Conservation (phyloP, 192 early-diverging fungal species). For the Gigaspora rosea region DNA sequence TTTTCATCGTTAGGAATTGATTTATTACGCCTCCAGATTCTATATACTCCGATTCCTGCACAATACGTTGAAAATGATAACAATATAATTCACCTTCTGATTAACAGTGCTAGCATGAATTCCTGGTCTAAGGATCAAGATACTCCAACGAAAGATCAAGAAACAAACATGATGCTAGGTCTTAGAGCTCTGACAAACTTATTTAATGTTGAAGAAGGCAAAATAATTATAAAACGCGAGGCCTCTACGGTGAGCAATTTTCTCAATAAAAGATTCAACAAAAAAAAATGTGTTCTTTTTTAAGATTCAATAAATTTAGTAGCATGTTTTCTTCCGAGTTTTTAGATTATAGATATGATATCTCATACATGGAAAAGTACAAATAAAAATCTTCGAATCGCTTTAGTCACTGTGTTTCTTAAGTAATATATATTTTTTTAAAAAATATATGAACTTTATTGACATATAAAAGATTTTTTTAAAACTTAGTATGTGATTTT, state of each 20-base stretch:
- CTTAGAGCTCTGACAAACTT: constrained; percentile 21
- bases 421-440: constrained; percentile 3
- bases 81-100: constrained; percentile 10
- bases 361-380: constrained; percentile 19
- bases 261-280: neutral
- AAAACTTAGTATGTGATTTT: neutral
- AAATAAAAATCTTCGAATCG: constrained; percentile 23
- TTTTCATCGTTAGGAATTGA: constrained; percentile 62
- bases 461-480: neutral
- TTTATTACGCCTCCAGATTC: constrained; percentile 69
- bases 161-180: constrained; percentile 25
- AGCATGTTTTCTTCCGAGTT: neutral
- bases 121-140: neutral
- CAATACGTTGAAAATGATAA: neutral
- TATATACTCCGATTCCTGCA: constrained; percentile 54
- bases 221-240: neutral
- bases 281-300: neutral
- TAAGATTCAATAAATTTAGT: neutral
- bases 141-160: constrained; percentile 18
- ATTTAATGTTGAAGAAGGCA: constrained; percentile 19
- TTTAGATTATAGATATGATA: constrained; percentile 28
- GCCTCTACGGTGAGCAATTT: constrained; percentile 1
- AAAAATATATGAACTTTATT: neutral
- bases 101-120: neutral
- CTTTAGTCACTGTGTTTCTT: constrained; percentile 18